Evolutionary conservation across 2,329 filamentous ascomycete genomes (phyloP), one percentile per base, ranked within the genome.

Genomic region (Colletotrichum orbiculare): DNA sequence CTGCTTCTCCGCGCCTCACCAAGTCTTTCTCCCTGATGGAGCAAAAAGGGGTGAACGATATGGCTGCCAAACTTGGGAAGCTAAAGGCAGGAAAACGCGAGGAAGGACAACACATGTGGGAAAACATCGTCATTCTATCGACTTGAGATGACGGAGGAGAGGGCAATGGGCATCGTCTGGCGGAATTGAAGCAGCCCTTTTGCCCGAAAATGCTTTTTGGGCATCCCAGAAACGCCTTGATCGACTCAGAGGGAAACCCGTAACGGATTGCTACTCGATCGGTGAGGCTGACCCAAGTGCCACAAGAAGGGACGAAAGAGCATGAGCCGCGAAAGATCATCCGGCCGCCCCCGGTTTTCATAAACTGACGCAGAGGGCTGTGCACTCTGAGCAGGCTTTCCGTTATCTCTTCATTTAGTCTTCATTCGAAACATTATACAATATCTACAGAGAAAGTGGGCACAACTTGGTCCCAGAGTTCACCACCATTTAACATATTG

Each of bases 361-460:
- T 50, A 37, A 49, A n/a, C 45, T 37, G 38, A 38, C 41, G 46
- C 50, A 17, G 35, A 7, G 48, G 8, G 6, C 25, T 11, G 3
- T 25, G 25, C 25, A 25, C 25, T 10, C 38, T 33, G 15, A 17
- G 54, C 45, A 57, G 45, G 13, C 37, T 47, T 33, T 47, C 17
- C 42, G 35, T 60, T 33, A 53, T 61, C 41, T 37, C 54, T 7
- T 64, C 41, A 45, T 42, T 15, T 46, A 45, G 43, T 6, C 33
- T 25, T 49, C 52, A 53, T 63, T 64, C 47, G 25, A 54, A 34
- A 43, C 49, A 60, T 66, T 54, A 54, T 17, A 42, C 13, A 53
- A 53, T 62, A 56, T 65, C 41, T 66, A 57, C 58, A 53, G 11
- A 66, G 63, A 66, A 62, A 39, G 33, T 15, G 17, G 55, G 63